phyloP scores from a whole-genome alignment of 208 protist genomes.

The Leishmania lainsoni region DNA sequence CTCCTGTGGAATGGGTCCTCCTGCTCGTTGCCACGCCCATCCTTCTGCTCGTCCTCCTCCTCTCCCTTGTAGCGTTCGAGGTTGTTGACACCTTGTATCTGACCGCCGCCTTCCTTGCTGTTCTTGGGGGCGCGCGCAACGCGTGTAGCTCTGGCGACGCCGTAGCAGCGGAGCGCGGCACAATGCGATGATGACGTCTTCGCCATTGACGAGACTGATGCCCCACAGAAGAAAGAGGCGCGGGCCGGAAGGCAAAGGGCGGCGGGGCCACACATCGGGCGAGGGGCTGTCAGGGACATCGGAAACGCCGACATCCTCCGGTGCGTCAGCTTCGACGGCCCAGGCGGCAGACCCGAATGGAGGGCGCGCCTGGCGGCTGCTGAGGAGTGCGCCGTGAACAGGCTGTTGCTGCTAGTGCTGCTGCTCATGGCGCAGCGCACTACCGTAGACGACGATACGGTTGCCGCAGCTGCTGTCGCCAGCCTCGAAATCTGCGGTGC shows the following conservation, averaged over 20 bases:
- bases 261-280: neutral
- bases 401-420: neutral
- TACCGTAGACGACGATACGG: neutral
- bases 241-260: neutral
- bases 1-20: constrained; percentile 62
- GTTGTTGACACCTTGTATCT: constrained; percentile 59
- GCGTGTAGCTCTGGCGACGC: constrained; percentile 4
- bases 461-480: neutral
- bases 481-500: constrained; percentile 13
- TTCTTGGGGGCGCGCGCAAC: constrained; percentile 11
- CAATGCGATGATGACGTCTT: neutral
- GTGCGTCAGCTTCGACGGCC: neutral
- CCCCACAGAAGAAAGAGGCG: constrained; percentile 17
- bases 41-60: constrained; percentile 57
- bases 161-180: constrained; percentile 17
- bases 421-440: constrained; percentile 1
- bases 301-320: neutral
- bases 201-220: neutral
- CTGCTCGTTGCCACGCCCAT: constrained; percentile 42
- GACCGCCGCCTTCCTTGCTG: constrained; percentile 17
- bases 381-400: neutral
- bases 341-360: neutral
- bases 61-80: constrained; percentile 53
- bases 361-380: neutral
- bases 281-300: neutral